Percentiles rank a stretch among this genome's conserved stretches.
Conservation (phyloP, 805 yeast genomes). For the Candida montana region DNA sequence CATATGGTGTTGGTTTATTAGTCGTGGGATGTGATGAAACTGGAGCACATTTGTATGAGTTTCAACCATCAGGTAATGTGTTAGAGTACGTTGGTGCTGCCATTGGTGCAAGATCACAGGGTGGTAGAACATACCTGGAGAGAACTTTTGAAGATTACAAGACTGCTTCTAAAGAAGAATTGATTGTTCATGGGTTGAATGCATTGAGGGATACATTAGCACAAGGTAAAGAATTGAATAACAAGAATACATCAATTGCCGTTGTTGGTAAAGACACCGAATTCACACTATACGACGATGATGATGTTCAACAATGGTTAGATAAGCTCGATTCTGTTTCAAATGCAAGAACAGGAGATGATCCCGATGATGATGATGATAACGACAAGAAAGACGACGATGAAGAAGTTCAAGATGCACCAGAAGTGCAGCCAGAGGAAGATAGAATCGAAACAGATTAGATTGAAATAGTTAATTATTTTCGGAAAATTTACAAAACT, state of each 20-base stretch:
- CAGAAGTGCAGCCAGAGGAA: slow-evolving; percentile 9
- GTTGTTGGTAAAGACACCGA: slow-evolving; percentile 79
- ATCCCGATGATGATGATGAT: slow-evolving; percentile 22
- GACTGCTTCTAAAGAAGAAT: slow-evolving; percentile 57
- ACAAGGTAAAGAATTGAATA: slow-evolving; percentile 87
- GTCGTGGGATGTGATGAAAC: slow-evolving; percentile 88
- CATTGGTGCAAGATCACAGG: slow-evolving; percentile 98
- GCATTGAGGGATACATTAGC: slow-evolving; percentile 92
- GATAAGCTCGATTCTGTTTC: slow-evolving; percentile 65
- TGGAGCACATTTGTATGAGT: slow-evolving; percentile 92
- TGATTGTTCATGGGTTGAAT: slow-evolving; percentile 79
- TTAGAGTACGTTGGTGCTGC: slow-evolving; percentile 91
- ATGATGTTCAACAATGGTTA: slow-evolving; percentile 74
- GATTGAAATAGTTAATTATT: not conserved
- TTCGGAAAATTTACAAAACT: not conserved
- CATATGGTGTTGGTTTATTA: slow-evolving; percentile 94
- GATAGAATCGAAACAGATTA: slow-evolving; percentile 35
- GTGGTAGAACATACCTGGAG: slow-evolving; percentile 93
- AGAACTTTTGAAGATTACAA: slow-evolving; percentile 69
- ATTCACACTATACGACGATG: slow-evolving; percentile 81
- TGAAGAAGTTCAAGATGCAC: slow-evolving; percentile 8
- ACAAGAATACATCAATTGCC: slow-evolving; percentile 83
- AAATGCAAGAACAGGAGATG: slow-evolving; percentile 46
- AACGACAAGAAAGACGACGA: slow-evolving; percentile 19
- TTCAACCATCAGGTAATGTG: slow-evolving; percentile 92